Base-by-base conservation (phyloP, 805 yeast genomes). In the Candida adriatica region DNA sequence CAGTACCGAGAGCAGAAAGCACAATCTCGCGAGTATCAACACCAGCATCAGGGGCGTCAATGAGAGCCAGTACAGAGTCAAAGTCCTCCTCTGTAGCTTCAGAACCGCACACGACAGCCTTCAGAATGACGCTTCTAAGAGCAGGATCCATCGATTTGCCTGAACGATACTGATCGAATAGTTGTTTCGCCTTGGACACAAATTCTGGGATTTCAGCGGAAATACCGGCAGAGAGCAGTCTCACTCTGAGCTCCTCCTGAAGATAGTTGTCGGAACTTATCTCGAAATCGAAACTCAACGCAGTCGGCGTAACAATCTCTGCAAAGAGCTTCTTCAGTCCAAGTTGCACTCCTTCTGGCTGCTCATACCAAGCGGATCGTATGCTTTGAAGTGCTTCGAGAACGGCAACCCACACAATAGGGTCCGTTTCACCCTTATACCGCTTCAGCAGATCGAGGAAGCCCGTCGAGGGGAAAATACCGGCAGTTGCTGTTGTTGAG, bases 21-120 rank as follows among this genome's bases (percentile, higher is more conserved):
- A 88, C 87, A 24, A 74, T 62, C 42, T 72, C 62, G 51, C 77
- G 80, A 42, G 80, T 85, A 43, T 78, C 87, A 27, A 75, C 62
- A 18, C 75, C 62, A 23, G 57, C 53, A 8, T 87, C 76, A 38
- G 70, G 70, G 32, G 62, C 55, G 63, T 76, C 79, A 63, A 79
- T 81, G 35, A 80, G 64, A 16, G 64, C 49, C 42, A 66, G 67
- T 28, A 86, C 59, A 37, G 69, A 64, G 30, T 81, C 78, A 59
- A 75, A 85, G 36, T 75, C 75, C 27, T 66, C 64, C 18, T 54
- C 66, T 30, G 76, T 75, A 35, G 94, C 94, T 34, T 61, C 53
- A 49, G 64, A 64, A 31, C 83, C 79, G 29, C 71, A 81, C n/a
- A 75, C 60, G 35, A 58, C 59, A 54, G 81, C 80, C n/a, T 83